These are phyloP conservation scores for Populus pruinosa DNA, from an alignment of 345 rosid genomes.

Conservation along the genomic window DNA sequence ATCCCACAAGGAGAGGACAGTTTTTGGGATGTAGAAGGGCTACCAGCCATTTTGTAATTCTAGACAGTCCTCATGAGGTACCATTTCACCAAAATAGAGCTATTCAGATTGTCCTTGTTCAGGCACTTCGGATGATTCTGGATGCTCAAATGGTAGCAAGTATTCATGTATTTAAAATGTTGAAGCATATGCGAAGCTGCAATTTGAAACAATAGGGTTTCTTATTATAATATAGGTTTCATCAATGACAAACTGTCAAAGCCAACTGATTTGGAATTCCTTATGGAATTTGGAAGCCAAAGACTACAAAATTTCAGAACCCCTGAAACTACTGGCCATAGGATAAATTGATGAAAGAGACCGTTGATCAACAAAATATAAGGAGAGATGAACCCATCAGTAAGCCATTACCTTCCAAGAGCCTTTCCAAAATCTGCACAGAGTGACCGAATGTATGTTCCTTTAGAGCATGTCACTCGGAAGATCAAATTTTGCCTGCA, in stretches of 20 bases:
- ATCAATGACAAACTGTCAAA: not conserved
- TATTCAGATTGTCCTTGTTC: not conserved
- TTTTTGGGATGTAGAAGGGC: not conserved
- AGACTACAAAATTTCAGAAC: not conserved
- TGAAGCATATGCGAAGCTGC: not conserved
- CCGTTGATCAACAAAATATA: not conserved
- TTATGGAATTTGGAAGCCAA: not conserved
- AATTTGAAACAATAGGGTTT: not conserved
- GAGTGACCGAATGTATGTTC: slow-evolving; percentile 87
- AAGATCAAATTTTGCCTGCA: slow-evolving; percentile 88
- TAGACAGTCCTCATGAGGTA: not conserved
- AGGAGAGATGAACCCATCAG: not conserved
- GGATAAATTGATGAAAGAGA: not conserved
- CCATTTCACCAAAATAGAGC: not conserved
- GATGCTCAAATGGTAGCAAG: not conserved
- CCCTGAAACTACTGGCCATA: not conserved
- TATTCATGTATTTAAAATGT: not conserved
- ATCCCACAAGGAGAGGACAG: not conserved
- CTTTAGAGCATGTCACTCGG: slow-evolving; percentile 82
- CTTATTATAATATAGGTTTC: not conserved
- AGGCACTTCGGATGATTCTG: not conserved
- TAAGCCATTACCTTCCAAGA: slow-evolving; percentile 62
- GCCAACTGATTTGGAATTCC: not conserved
- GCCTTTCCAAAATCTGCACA: slow-evolving; percentile 95
- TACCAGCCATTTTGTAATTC: not conserved